Evolutionary conservation across 2,329 filamentous ascomycete species (phyloP), one percentile per base, ranked within the genome.

Genomic region (Clonostachys solani): DNA sequence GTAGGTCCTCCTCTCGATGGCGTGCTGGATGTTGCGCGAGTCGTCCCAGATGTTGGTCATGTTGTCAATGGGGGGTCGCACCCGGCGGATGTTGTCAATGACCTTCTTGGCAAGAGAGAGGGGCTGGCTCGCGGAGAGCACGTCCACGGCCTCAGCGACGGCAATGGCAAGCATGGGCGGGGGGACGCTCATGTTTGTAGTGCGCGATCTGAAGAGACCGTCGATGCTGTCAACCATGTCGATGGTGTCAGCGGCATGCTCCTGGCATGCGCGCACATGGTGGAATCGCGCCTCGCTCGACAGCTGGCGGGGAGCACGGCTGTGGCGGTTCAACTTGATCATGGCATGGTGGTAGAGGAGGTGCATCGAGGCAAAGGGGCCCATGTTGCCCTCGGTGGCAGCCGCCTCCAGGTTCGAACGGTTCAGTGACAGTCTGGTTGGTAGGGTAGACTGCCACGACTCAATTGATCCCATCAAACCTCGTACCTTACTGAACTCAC

Each of bases 241-340:
- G 33, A 85, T 61, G 12, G 83, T 65, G 40, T 72, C 66, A 13
- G 68, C 69, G 0, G 81, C 78, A 51, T 83, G 75, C 15, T 75
- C 68, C 38, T 72, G 67, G 23, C 78, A 74, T 13, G 68, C 62
- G 37, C 69, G 65, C 6, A 79, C 66, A 50, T 79, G 73, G 19
- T 73, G 69, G 3, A 61, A 54, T 12, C 75, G 60, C 33, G 66
- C 58, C 3, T 72, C 66, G 0, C 63, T 53, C 5, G 67, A 64
- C 5, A 80, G 61, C 34, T 63, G 64, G 12, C 49, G 52, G 6
- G 54, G 56, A 12, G 68, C 64, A 10, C 72, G 69, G 12, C 74
- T 73, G 55, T 86, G 78, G 37, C 86, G 77, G 54, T 86, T 84
- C 33, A 88, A 69, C 53, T 83, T 82, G 63, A 87, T 77, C 55